Evolutionary conservation across 163 green algal genomes (phyloP).

Genomic region (Scenedesmus sp.): DNA sequence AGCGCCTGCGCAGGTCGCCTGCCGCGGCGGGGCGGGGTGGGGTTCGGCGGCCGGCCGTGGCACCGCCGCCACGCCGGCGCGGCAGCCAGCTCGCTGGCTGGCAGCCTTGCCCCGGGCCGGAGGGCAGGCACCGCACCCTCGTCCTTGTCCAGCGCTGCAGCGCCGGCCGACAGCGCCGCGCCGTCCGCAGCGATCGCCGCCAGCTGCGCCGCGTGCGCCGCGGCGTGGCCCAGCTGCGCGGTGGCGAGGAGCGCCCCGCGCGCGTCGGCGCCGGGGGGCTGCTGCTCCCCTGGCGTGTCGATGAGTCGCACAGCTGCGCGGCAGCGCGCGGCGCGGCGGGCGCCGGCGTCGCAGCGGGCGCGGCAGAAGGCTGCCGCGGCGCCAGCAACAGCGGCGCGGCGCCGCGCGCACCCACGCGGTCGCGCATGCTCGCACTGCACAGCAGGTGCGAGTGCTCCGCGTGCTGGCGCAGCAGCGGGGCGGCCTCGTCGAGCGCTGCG

Average conservation of each 20-base stretch:
- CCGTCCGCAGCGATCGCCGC: constrained; percentile 4
- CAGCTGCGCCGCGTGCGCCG: constrained; percentile 11
- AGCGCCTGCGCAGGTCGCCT: constrained; percentile 24
- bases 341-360: no score
- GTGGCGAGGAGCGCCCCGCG: no score
- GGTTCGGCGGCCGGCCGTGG: no score
- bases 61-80: not conserved
- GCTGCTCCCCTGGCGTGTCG: no score
- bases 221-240: no score
- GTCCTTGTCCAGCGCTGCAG: constrained; percentile 22
- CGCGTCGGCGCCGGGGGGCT: no score
- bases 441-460: constrained; percentile 12
- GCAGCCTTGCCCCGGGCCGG: not conserved
- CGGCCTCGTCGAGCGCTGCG: constrained; percentile 1
- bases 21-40: not conserved
- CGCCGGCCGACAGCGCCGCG: constrained; percentile 17
- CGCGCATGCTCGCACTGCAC: not conserved
- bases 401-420: constrained; percentile 11
- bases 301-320: not conserved
- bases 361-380: no score
- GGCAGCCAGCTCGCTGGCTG: not conserved
- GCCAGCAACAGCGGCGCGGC: no score
- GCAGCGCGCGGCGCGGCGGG: no score
- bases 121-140: not conserved
- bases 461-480: constrained; percentile 28